Percentiles rank a stretch among this genome's conserved stretches.
Conservation (phyloP, 768 basidiomycete species). For the Galerina marginata region DNA sequence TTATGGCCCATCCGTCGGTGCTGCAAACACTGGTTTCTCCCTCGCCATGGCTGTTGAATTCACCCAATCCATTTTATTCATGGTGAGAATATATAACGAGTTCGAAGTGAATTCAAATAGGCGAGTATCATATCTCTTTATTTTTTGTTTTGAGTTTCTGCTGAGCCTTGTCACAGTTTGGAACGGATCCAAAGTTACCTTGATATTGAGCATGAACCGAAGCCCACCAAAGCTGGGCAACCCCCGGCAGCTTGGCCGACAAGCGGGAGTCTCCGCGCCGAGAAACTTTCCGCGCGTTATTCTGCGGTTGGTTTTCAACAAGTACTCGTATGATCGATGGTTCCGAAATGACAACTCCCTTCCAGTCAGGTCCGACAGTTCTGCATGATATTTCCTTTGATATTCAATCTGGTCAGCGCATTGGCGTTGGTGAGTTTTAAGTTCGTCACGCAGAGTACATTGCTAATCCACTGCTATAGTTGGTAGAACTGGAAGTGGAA, state of each 20-base stretch:
- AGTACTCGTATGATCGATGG: neutral
- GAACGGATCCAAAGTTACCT: conserved; percentile 68
- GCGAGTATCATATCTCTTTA: conserved; percentile 10
- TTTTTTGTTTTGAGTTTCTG: neutral
- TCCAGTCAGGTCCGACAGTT: conserved; percentile 45
- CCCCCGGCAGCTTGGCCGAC: conserved; percentile 68
- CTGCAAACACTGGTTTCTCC: conserved; percentile 55
- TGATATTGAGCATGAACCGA: conserved; percentile 61
- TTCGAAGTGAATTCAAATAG: conserved; percentile 45
- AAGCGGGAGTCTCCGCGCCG: conserved; percentile 53
- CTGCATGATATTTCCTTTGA: conserved; percentile 55
- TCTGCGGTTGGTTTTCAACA: conserved; percentile 30
- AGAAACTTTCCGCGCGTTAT: conserved; percentile 58
- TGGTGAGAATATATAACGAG: conserved; percentile 46
- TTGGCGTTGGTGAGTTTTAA: conserved; percentile 44
- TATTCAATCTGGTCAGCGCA: conserved; percentile 59
- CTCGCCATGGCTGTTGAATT: conserved; percentile 64
- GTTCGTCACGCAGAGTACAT: neutral
- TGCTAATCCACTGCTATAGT: conserved; percentile 3
- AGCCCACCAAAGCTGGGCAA: conserved; percentile 36
- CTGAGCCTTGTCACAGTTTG: neutral
- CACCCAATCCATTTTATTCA: conserved; percentile 57
- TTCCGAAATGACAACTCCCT: neutral
- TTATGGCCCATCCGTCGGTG: conserved; percentile 44
- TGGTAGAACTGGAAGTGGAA: conserved; percentile 26